Conservation (phyloP, 1,284 basidiomycete species). For the Farysia itapuensis region DNA sequence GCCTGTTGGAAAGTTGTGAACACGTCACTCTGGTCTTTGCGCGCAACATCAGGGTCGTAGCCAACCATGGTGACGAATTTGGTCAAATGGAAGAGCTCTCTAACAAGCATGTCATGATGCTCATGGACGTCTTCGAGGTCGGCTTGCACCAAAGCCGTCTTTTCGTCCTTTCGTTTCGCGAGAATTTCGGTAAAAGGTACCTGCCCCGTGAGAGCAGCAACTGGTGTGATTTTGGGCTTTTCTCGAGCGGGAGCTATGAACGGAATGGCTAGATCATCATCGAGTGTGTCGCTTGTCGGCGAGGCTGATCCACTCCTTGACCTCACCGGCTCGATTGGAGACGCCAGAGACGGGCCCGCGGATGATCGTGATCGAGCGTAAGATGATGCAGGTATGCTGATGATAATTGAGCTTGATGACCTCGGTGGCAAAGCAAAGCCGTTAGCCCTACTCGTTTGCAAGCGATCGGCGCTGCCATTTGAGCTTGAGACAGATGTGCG, state of each 20-base stretch:
- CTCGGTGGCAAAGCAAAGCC: background rate
- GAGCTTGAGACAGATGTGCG: no score
- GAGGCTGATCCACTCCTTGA: background rate
- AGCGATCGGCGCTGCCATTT: no score
- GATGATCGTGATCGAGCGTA: background rate
- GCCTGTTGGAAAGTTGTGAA: conserved; percentile 39
- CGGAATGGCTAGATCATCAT: background rate
- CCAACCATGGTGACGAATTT: conserved; percentile 50
- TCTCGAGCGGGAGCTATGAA: background rate
- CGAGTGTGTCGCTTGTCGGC: background rate
- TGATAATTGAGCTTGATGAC: background rate
- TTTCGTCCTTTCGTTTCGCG: conserved; percentile 16
- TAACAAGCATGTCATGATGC: conserved; percentile 47
- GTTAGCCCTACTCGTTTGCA: no score
- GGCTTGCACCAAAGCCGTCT: conserved; percentile 17
- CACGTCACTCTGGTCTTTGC: conserved; percentile 38
- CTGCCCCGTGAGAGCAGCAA: conserved; percentile 8
- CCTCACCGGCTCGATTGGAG: background rate
- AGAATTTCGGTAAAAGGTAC: conserved; percentile 19
- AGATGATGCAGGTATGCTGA: background rate
- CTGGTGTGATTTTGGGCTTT: conserved; percentile 18
- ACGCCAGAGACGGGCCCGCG: background rate
- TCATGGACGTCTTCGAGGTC: conserved; percentile 40
- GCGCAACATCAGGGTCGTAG: conserved; percentile 45
- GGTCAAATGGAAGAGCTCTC: conserved; percentile 50